These are phyloP conservation scores for Zygoascus sp. DNA, from an alignment of 1,139 yeast species.

Conservation along the genomic window DNA sequence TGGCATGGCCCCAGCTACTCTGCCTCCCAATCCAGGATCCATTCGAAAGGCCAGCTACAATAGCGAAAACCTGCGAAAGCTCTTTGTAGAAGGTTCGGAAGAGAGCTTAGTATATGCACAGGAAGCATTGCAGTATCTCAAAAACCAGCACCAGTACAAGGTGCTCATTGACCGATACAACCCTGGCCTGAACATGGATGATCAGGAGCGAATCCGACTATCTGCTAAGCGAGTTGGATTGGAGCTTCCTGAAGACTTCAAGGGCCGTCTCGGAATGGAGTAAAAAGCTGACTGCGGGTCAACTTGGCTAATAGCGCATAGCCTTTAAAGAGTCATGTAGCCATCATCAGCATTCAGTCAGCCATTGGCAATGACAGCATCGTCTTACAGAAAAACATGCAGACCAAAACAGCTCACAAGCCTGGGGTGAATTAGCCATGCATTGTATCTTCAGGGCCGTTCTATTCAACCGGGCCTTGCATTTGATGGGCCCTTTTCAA, in stretches of 20 bases:
- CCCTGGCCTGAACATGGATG: slow-evolving; percentile 75
- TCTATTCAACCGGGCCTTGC: no score
- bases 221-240: slow-evolving; percentile 88
- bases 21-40: slow-evolving; percentile 13
- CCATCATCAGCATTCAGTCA: no score
- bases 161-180: slow-evolving; percentile 81
- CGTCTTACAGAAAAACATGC: no score
- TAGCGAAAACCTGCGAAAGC: slow-evolving; percentile 16
- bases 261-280: background rate
- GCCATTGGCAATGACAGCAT: no score
- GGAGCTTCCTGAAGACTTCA: slow-evolving; percentile 42
- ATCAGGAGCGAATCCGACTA: slow-evolving; percentile 67
- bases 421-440: no score
- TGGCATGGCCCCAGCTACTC: slow-evolving; percentile 7
- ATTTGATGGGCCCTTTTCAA: background rate
- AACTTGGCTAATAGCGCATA: no score
- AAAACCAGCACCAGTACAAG: slow-evolving; percentile 70
- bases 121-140: slow-evolving; percentile 54
- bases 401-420: no score
- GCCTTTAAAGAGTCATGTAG: background rate
- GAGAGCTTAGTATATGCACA: slow-evolving; percentile 37
- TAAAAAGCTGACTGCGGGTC: no score
- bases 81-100: slow-evolving; percentile 18
- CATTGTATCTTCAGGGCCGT: no score
- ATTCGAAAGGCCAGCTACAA: slow-evolving; percentile 15